Conservation (phyloP, 1,139 yeast species). For the Groenewaldozyma sp. region DNA sequence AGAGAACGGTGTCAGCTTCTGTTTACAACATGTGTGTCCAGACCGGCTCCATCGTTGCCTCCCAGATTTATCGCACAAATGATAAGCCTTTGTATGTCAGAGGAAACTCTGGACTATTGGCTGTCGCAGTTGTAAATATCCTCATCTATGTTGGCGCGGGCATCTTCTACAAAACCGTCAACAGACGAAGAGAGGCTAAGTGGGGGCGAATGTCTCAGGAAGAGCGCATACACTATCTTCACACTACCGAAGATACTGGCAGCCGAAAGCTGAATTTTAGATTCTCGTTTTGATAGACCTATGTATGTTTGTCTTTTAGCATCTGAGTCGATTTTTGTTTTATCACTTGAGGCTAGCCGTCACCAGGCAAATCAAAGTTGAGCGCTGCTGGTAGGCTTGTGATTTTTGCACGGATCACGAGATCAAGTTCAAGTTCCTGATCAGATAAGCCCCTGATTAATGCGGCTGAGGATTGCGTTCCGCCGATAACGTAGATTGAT, state of each 20-base stretch:
- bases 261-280: constrained; percentile 47
- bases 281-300: constrained; percentile 18
- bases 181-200: constrained; percentile 33
- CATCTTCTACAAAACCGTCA: constrained; percentile 37
- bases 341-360: too few species aligned
- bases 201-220: constrained; percentile 42
- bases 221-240: constrained; percentile 38
- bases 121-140: constrained; percentile 25
- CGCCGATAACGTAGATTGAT: too few species aligned
- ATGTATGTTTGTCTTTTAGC: too few species aligned
- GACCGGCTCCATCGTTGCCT: constrained; percentile 38
- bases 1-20: constrained; percentile 48
- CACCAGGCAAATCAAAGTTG: too few species aligned
- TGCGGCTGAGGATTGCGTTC: too few species aligned
- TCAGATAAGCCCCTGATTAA: too few species aligned
- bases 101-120: constrained; percentile 40
- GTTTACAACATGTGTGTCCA: constrained; percentile 51
- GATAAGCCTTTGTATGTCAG: constrained; percentile 46
- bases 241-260: constrained; percentile 38
- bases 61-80: constrained; percentile 41
- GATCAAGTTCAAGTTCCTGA: too few species aligned
- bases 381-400: too few species aligned
- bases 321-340: too few species aligned
- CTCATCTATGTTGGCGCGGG: constrained; percentile 14
- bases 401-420: too few species aligned